Evolutionary conservation across 306 rosid genomes (phyloP), one percentile per base, ranked within the genome.

Genomic region (Sicyos edulis): DNA sequence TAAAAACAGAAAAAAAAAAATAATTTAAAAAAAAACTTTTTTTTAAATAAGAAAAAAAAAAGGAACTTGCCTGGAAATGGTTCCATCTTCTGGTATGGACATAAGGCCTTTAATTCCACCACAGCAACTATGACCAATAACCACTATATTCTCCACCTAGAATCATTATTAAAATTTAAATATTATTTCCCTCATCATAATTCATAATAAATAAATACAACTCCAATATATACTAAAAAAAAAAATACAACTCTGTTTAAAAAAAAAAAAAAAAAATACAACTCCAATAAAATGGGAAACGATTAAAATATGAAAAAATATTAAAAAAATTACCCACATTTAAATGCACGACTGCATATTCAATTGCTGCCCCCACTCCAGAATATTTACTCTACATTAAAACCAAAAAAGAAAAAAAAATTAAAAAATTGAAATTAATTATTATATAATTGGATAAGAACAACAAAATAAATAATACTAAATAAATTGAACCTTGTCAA

Each of bases 71-170:
- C 89, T 91, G 26, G 92, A 75, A 8, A 84, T 82, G 80, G 91
- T 77, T 81, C 97, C 99, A 65, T 93, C 95, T 3, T 87, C 96
- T 0, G 97, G 92, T 78, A 93, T 88, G 6, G 97, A 88, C 99
- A 93, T 93, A 72, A 93, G 95, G 5, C 99, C 99, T 85, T 86
- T 91, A 77, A 93, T 93, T 21, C 99, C 99, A 22, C 99, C 99
- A 65, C 99, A 93, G 82, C 91, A 83, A 63, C 99, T 93, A 75
- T 93, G 99, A 61, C 97, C 96, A 77, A 93, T 93, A 11, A 93
- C 96, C 75, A 93, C 81, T 19, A 93, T 91, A 88, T 88, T 83
- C 85, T 91, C 95, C 84, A 93, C 97, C 99, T 93, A 86, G 54
- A 73, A 50, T 73, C 1, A 40, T 40, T 7, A 40, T 40, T 9